Evolutionary conservation across 352 stramenopile genomes (phyloP).

Genomic region (Pythium vanterpoolii): DNA sequence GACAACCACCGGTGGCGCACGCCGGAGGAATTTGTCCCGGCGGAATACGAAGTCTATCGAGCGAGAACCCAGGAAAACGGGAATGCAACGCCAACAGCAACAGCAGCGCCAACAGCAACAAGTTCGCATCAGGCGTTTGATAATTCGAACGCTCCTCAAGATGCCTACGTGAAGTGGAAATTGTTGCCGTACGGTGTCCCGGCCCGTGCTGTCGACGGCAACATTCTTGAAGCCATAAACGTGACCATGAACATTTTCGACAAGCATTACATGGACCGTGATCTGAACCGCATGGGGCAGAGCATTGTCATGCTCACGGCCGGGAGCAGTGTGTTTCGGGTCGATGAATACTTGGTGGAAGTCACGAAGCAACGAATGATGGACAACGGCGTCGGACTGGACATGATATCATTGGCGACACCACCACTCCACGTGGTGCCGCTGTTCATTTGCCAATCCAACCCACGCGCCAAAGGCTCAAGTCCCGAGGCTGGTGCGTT

Average conservation of each 20-base stretch:
- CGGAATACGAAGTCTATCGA: constrained; percentile 54
- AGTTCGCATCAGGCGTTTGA: neutral
- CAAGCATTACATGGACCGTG: constrained; percentile 98
- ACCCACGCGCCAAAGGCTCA: neutral
- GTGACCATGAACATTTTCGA: constrained; percentile 97
- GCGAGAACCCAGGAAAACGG: neutral
- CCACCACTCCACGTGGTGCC: constrained; percentile 96
- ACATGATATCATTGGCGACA: constrained; percentile 95
- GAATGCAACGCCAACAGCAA: neutral
- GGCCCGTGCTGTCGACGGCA: constrained; percentile 92
- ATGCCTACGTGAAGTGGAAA: constrained; percentile 50
- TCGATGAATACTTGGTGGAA: constrained; percentile 88
- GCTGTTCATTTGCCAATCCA: constrained; percentile 91
- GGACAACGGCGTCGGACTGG: constrained; percentile 98
- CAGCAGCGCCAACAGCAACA: neutral
- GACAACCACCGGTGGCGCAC: constrained; percentile 61
- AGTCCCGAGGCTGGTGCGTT: neutral
- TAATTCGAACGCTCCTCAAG: neutral
- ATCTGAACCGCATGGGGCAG: constrained; percentile 95
- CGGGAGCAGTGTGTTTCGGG: constrained; percentile 96
- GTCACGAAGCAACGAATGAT: constrained; percentile 99
- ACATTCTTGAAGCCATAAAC: constrained; percentile 98
- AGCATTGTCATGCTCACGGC: constrained; percentile 95
- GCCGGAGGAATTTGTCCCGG: constrained; percentile 42
- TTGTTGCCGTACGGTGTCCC: constrained; percentile 75